Evolutionary conservation across 2,329 filamentous ascomycete species (phyloP).

Genomic region (Pyricularia sp.): DNA sequence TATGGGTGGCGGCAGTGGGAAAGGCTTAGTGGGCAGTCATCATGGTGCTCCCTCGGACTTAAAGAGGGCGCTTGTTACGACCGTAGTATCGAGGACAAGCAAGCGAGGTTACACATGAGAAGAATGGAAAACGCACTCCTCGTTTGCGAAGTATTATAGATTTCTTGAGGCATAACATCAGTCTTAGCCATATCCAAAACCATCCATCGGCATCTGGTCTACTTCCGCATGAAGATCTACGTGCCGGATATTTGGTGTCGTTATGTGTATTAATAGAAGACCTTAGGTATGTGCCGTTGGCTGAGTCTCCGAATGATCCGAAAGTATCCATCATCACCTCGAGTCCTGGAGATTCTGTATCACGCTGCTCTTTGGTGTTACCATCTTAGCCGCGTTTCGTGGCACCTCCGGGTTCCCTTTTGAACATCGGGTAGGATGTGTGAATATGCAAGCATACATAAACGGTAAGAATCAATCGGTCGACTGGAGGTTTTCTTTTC

Average conservation of each 20-base stretch:
- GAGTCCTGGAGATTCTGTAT: neutral
- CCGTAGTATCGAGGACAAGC: neutral
- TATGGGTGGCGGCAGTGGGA: neutral
- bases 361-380: neutral
- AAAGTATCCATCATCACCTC: neutral
- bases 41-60: neutral
- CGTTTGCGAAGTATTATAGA: neutral
- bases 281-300: neutral
- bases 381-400: neutral
- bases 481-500: neutral
- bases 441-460: neutral
- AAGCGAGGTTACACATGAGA: neutral
- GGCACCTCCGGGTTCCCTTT: neutral
- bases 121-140: neutral
- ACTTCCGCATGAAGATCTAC: neutral
- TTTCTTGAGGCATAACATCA: neutral
- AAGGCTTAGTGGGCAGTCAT: neutral
- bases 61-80: neutral
- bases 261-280: neutral
- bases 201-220: neutral
- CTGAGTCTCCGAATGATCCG: neutral
- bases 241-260: neutral
- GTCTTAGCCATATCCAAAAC: neutral
- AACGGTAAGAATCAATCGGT: neutral
- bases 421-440: neutral